Evolutionary conservation across 2,329 filamentous ascomycete genomes (phyloP).

Genomic region (Neonectria neomacrospora): DNA sequence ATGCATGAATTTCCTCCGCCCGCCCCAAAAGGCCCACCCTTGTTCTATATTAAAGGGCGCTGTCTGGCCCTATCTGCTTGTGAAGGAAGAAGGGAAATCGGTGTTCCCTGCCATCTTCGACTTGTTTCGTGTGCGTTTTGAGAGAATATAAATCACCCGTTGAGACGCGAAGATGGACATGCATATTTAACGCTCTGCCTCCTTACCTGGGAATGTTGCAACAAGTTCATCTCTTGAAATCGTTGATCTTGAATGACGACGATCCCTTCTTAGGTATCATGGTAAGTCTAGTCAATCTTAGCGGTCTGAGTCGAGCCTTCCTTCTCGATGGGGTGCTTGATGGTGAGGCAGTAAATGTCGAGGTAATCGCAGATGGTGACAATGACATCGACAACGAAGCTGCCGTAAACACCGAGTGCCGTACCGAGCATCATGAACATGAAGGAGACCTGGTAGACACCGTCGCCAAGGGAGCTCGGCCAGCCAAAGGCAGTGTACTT

Average conservation of each 20-base stretch:
- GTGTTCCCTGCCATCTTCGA: not conserved
- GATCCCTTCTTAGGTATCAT: not conserved
- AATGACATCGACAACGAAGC: conserved; percentile 97
- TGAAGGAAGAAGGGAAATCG: not conserved
- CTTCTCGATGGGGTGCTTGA: conserved; percentile 79
- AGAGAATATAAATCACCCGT: not conserved
- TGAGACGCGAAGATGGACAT: not conserved
- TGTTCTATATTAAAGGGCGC: not conserved
- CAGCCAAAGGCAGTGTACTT: conserved; percentile 72
- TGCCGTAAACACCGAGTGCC: conserved; percentile 91
- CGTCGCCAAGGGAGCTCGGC: conserved; percentile 79
- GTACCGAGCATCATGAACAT: conserved; percentile 89
- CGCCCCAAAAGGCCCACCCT: not conserved
- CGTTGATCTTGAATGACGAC: not conserved
- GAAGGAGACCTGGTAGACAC: conserved; percentile 89
- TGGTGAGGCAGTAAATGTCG: conserved; percentile 98
- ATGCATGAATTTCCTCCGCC: not conserved
- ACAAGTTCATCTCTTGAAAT: not conserved
- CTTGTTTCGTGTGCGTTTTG: not conserved
- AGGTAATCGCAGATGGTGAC: conserved; percentile 97
- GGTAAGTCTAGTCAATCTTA: conserved; percentile 50
- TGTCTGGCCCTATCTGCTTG: not conserved
- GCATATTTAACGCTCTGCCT: not conserved
- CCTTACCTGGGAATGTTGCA: not conserved
- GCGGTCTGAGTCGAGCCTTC: conserved; percentile 50